These are phyloP conservation scores for Lithospermum erythrorhizon DNA, from an alignment of 257 asterid genomes.

Conservation along the genomic window DNA sequence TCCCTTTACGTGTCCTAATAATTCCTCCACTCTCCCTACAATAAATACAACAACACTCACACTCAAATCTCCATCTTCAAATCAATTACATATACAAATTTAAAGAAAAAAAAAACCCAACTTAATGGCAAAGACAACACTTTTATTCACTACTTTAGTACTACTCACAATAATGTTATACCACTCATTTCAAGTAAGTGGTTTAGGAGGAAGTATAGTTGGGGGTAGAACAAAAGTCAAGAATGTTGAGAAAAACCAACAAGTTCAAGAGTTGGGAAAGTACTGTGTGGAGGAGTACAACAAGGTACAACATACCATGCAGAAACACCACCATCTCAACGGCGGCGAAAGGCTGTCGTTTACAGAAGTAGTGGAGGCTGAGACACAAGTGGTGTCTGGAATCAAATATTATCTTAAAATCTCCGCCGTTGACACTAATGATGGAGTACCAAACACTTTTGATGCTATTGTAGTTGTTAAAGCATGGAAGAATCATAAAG, in stretches of 20 bases:
- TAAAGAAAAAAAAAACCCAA: neutral
- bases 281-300: conserved; percentile 45
- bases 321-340: neutral
- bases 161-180: conserved; percentile 9
- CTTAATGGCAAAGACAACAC: neutral
- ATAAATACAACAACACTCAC: neutral
- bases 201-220: conserved; percentile 17
- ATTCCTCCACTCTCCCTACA: neutral
- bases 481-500: conserved; percentile 31
- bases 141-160: neutral
- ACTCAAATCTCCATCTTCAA: neutral
- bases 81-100: neutral
- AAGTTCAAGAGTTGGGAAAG: conserved; percentile 48
- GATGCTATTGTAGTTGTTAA: conserved; percentile 50
- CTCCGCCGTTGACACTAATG: conserved; percentile 16
- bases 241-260: conserved; percentile 35
- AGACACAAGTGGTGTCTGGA: conserved; percentile 77
- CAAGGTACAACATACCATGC: neutral
- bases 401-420: conserved; percentile 55
- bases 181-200: conserved; percentile 5
- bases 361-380: conserved; percentile 45
- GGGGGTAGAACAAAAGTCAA: conserved; percentile 37
- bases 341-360: conserved; percentile 9
- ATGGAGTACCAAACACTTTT: conserved; percentile 14
- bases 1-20: conserved; percentile 14